Conservation (phyloP, 441 rosid genomes). For the Bruguiera hainesii region DNA sequence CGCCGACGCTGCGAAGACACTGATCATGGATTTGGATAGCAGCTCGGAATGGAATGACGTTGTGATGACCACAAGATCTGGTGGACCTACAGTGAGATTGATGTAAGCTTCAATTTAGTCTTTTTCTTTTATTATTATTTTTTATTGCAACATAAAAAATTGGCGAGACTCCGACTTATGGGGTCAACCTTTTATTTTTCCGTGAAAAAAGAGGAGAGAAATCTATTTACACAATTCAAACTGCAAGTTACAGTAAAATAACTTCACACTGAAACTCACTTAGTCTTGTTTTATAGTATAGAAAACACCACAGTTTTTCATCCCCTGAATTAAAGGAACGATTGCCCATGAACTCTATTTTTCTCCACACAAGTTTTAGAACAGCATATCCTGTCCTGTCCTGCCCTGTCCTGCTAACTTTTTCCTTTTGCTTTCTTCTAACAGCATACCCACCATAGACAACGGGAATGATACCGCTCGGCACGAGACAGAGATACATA, state of each 20-base stretch:
- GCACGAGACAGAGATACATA: conserved; percentile 53
- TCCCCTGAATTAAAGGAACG: too few species aligned
- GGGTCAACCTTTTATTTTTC: too few species aligned
- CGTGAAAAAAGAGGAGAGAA: too few species aligned
- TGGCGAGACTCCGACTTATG: too few species aligned
- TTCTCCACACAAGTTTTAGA: too few species aligned
- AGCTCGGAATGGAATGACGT: conserved; percentile 62
- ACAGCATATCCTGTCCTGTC: too few species aligned
- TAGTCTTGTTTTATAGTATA: neutral
- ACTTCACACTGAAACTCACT: too few species aligned
- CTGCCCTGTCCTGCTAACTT: neutral
- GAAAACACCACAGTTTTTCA: neutral
- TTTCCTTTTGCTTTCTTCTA: neutral
- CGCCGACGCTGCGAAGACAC: conserved; percentile 36
- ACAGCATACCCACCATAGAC: conserved; percentile 54
- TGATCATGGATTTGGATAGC: conserved; percentile 42
- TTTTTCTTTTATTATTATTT: neutral
- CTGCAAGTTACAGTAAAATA: too few species aligned
- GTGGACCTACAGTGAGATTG: conserved; percentile 50
- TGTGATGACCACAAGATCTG: conserved; percentile 34
- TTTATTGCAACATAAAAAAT: too few species aligned
- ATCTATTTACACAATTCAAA: too few species aligned
- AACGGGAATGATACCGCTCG: conserved; percentile 37
- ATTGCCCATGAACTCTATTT: too few species aligned
- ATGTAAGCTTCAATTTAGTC: conserved; percentile 45